Percentiles rank a stretch among this genome's conserved stretches.
Evolutionary conservation across 2,329 filamentous ascomycete species (phyloP).

Genomic region (Xylariaceae sp.): DNA sequence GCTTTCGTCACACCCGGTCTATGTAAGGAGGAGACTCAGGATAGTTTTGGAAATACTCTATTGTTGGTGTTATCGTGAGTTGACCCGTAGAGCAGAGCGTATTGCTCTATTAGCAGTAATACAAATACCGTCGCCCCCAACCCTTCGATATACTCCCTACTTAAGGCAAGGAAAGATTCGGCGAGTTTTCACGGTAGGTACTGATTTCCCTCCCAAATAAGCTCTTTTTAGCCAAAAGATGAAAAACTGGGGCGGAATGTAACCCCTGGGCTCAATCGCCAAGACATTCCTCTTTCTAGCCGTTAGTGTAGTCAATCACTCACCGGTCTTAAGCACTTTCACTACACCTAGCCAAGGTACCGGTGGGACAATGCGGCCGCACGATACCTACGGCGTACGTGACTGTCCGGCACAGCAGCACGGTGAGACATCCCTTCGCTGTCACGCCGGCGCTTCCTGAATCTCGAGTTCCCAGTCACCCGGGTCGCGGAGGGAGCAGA

Average conservation of each 20-base stretch:
- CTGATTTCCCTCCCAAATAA: not conserved
- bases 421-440: not conserved
- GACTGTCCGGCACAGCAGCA: not conserved
- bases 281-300: not conserved
- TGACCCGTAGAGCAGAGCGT: not conserved
- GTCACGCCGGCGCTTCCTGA: not conserved
- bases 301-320: too few relatives aligned
- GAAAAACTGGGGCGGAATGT: constrained; percentile 10
- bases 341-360: too few relatives aligned
- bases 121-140: constrained; percentile 1
- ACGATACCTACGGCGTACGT: constrained; percentile 6
- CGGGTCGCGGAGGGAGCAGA: not conserved
- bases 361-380: not conserved
- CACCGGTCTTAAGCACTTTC: too few relatives aligned
- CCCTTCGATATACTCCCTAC: not conserved
- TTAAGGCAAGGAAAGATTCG: too few relatives aligned
- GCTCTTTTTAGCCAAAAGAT: not conserved
- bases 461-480: not conserved
- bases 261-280: not conserved
- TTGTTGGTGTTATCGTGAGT: too few relatives aligned
- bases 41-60: too few relatives aligned
- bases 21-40: too few relatives aligned
- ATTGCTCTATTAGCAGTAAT: not conserved
- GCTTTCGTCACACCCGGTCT: too few relatives aligned
- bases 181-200: not conserved